Percentiles rank a stretch among this genome's conserved stretches.
These are phyloP conservation scores for Xylaria arbuscula DNA, from an alignment of 2,329 filamentous ascomycete species.

Conservation along the genomic window DNA sequence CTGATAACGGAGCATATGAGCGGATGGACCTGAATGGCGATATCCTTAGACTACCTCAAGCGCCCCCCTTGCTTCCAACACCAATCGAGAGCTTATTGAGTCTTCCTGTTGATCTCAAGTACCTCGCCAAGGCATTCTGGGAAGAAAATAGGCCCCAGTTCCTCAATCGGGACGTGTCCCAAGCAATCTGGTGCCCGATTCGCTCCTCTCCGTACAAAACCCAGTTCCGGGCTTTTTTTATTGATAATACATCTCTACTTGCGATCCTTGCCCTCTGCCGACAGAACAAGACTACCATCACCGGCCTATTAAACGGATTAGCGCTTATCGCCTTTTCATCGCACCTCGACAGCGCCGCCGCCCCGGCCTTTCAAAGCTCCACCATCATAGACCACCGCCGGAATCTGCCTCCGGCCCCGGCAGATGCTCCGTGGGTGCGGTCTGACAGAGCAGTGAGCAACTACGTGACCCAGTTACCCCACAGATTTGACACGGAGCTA, in stretches of 20 bases:
- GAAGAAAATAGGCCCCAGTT: constrained; percentile 31
- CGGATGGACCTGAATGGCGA: constrained; percentile 41
- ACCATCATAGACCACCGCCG: constrained; percentile 36
- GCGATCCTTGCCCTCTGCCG: constrained; percentile 37
- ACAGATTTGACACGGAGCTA: constrained; percentile 33
- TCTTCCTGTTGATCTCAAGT: constrained; percentile 33
- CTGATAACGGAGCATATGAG: constrained; percentile 33
- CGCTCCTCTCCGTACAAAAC: constrained; percentile 39
- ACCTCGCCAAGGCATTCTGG: constrained; percentile 34
- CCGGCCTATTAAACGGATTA: constrained; percentile 39
- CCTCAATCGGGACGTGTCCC: constrained; percentile 25
- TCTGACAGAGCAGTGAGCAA: constrained; percentile 35
- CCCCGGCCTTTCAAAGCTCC: constrained; percentile 33
- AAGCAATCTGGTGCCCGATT: constrained; percentile 42
- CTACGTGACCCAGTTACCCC: constrained; percentile 38
- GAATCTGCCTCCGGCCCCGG: constrained; percentile 29
- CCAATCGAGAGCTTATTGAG: constrained; percentile 45
- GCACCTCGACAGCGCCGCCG: constrained; percentile 21
- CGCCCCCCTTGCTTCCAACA: constrained; percentile 41
- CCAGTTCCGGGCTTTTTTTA: constrained; percentile 36
- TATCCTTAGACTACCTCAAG: constrained; percentile 45
- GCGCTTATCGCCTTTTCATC: constrained; percentile 33
- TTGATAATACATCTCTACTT: constrained; percentile 31
- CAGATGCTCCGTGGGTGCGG: constrained; percentile 20
- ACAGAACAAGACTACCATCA: constrained; percentile 39